A percentile compares a stretch with the other conserved stretches of the same genome.
phyloP scores from a whole-genome alignment of 192 early-diverging fungal species.

The Coemansia sp. region DNA sequence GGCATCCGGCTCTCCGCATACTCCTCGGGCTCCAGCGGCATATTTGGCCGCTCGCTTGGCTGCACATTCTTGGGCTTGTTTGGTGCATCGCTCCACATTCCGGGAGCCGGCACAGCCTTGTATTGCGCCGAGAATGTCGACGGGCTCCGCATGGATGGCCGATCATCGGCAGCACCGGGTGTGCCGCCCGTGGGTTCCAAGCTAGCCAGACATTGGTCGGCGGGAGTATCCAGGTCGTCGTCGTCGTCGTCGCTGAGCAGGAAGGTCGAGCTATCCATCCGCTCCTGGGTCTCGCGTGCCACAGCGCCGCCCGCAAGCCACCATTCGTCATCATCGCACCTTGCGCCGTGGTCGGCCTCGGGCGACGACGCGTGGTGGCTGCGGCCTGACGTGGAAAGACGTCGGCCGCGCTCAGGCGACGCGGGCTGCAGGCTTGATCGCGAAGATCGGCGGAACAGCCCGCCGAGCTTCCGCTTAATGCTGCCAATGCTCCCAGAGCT shows the following conservation, averaged over 20 bases:
- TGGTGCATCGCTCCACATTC: constrained; percentile 16
- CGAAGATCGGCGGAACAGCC: constrained; percentile 15
- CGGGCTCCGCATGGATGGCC: constrained; percentile 2
- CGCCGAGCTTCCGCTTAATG: constrained; percentile 7
- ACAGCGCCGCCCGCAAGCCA: not conserved
- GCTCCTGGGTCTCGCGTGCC: not conserved
- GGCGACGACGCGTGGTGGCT: not conserved
- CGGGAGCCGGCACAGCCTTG: constrained; percentile 24
- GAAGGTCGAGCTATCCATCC: constrained; percentile 7
- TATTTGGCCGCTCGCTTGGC: constrained; percentile 12
- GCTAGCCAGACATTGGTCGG: not conserved
- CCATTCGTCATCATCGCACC: not conserved
- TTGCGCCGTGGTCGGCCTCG: not conserved
- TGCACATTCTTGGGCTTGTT: not conserved
- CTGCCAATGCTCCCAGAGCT: constrained; percentile 11
- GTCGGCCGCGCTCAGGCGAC: not conserved
- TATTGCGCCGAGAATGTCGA: constrained; percentile 40
- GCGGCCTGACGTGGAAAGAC: not conserved
- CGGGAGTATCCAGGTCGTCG: not conserved
- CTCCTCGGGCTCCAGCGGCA: constrained; percentile 49
- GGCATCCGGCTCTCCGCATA: constrained; percentile 18
- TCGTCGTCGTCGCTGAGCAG: constrained; percentile 5
- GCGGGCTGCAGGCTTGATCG: not conserved
- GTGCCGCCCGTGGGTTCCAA: not conserved
- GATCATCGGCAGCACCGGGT: not conserved